A percentile compares a stretch with the other conserved stretches of the same genome.
These are phyloP conservation scores for Saccharomyces hybrid DNA, from an alignment of 1,139 yeast genomes.

Conservation along the genomic window DNA sequence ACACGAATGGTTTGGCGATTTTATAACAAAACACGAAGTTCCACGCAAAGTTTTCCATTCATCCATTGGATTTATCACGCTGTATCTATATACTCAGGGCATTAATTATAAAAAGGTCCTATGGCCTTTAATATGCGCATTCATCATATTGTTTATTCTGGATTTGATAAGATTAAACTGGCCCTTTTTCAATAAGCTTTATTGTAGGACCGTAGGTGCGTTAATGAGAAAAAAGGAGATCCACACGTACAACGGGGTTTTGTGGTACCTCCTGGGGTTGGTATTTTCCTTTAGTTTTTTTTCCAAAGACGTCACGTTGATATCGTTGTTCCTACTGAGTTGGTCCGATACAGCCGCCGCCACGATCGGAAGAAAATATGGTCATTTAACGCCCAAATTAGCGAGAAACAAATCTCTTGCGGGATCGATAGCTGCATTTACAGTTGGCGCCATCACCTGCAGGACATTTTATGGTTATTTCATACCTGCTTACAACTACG, in stretches of 20 bases:
- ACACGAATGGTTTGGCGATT: slow-evolving; percentile 40
- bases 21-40: slow-evolving; percentile 70
- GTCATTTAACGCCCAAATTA: slow-evolving; percentile 74
- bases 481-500: slow-evolving; percentile 49
- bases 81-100: slow-evolving; percentile 64
- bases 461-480: slow-evolving; percentile 64
- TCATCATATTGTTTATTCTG: slow-evolving; percentile 48
- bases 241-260: slow-evolving; percentile 65
- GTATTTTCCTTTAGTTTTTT: slow-evolving; percentile 58
- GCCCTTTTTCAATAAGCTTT: slow-evolving; percentile 52
- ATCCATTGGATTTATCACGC: slow-evolving; percentile 73
- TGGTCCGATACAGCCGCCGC: slow-evolving; percentile 99
- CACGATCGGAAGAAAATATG: slow-evolving; percentile 78
- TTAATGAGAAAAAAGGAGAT: slow-evolving; percentile 79
- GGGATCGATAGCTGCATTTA: slow-evolving; percentile 79
- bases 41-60: slow-evolving; percentile 84
- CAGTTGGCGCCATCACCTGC: slow-evolving; percentile 61
- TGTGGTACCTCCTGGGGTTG: slow-evolving; percentile 78
- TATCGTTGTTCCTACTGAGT: slow-evolving; percentile 71
- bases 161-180: slow-evolving; percentile 63
- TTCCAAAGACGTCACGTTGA: slow-evolving; percentile 73
- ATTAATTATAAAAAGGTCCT: slow-evolving; percentile 49
- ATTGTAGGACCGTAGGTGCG: slow-evolving; percentile 64
- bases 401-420: slow-evolving; percentile 73
- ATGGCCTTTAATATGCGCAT: slow-evolving; percentile 48